Base-by-base conservation (phyloP, 306 rosid species). In the Benincasa hispida region DNA sequence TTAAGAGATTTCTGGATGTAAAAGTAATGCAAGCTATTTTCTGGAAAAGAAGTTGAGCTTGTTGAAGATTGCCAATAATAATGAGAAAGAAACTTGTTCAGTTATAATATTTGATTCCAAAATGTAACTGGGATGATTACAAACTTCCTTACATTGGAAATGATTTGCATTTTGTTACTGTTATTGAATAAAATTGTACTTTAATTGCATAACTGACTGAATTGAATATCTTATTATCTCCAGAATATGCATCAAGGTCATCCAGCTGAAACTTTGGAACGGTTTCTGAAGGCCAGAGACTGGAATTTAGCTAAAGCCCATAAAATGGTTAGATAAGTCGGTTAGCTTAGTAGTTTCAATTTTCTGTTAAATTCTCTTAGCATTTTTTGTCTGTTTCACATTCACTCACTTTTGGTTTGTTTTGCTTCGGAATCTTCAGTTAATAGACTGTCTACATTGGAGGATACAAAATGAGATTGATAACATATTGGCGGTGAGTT, bases 241-340 rank as follows among this genome's bases (percentile, higher is more conserved):
- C 99, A 95, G 99, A 95, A 86, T 79, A 77, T 92, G 82, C 98
- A 92, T 77, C 96, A 89, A 83, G 96, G 92, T 15, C 85, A 86
- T 82, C 92, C 87, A 56, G 21, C 68, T 37, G 98, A 92, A 85
- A 78, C 93, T 55, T 81, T 86, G 73, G 76, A 30, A 12, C 90
- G 95, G 47, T 95, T 90, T 92, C 98, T 95, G 80, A 95, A 85
- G 84, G 99, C 97, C 25, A 86, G 99, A 86, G 99, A 95, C 39
- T 76, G 89, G 85, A 85, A 89, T 88, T 89, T 95, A 30, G 73
- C 89, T 82, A 95, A 95, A 83, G 92, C 97, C 68, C 96, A 92
- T 62, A 90, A 89, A 83, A 92, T 95, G 99, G 98, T 93, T 77
- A 77, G 87, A 82, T 72, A 70, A 80, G 79, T 80, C 54, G n/a